Percentiles rank a stretch among this genome's conserved stretches.
phyloP scores from a whole-genome alignment of 164 flowering plant genomes.

The Annona cherimola region DNA sequence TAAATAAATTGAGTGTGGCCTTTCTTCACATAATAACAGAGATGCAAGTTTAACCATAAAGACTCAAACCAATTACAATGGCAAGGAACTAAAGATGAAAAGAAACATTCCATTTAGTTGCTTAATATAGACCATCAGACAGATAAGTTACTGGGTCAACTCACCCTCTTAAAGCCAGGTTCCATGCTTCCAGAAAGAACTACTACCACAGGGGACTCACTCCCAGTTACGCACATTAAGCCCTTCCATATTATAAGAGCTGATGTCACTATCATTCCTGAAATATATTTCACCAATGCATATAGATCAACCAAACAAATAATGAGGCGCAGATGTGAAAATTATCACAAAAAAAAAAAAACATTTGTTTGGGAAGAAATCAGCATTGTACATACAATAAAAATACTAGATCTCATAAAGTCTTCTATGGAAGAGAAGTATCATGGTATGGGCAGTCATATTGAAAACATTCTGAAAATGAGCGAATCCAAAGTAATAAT shows the following conservation, averaged over 20 bases:
- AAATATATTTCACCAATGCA: not conserved
- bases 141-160: conserved; percentile 2
- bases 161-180: conserved; percentile 56
- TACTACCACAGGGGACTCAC: conserved; percentile 34
- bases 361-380: too few species aligned
- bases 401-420: too few species aligned
- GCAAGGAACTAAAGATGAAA: not conserved
- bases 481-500: too few species aligned
- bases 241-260: conserved; percentile 26
- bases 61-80: not conserved
- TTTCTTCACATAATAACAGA: not conserved
- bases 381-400: too few species aligned
- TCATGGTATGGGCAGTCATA: too few species aligned
- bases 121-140: not conserved
- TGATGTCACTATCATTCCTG: conserved; percentile 21
- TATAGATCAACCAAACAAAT: too few species aligned
- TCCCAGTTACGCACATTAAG: conserved; percentile 23
- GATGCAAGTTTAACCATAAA: not conserved
- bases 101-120: not conserved
- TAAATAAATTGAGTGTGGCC: not conserved
- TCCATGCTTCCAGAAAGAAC: conserved; percentile 40
- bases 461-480: too few species aligned
- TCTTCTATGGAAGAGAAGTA: too few species aligned
- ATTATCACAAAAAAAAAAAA: too few species aligned
- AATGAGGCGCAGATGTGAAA: too few species aligned